phyloP scores from a whole-genome alignment of 2,329 filamentous ascomycete species.

The Calonectria pseudoreteaudii region DNA sequence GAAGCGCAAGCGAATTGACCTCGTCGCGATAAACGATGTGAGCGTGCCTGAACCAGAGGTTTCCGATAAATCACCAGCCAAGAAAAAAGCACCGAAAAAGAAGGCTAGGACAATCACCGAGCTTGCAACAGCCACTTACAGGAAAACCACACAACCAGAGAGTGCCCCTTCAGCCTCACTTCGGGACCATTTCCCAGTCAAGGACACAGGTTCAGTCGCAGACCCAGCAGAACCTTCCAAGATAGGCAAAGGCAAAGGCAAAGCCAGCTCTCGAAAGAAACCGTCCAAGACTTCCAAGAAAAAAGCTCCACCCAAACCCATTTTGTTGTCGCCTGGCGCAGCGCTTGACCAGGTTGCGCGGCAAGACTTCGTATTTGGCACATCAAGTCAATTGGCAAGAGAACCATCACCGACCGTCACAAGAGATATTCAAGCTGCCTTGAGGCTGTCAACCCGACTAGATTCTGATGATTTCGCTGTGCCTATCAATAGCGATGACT shows the following conservation, averaged over 20 bases:
- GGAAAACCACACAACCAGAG: constrained; percentile 47
- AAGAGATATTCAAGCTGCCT: constrained; percentile 70
- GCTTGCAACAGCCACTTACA: constrained; percentile 79
- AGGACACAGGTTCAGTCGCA: not conserved
- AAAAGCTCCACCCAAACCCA: constrained; percentile 57
- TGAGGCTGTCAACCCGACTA: constrained; percentile 67
- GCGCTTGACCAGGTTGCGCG: constrained; percentile 74
- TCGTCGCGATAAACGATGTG: constrained; percentile 52
- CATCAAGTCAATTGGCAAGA: constrained; percentile 82
- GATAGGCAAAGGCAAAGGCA: constrained; percentile 48
- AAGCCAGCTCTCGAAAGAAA: constrained; percentile 49
- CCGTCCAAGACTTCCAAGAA: constrained; percentile 51
- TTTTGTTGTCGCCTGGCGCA: constrained; percentile 75
- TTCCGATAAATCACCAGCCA: constrained; percentile 49
- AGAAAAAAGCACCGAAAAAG: constrained; percentile 71
- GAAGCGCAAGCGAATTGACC: constrained; percentile 69
- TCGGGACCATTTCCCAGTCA: constrained; percentile 54
- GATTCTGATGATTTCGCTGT: constrained; percentile 55
- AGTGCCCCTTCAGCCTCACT: constrained; percentile 53
- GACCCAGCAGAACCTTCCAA: constrained; percentile 15
- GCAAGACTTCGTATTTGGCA: constrained; percentile 87
- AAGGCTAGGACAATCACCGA: constrained; percentile 83
- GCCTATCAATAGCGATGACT: constrained; percentile 52
- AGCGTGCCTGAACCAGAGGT: constrained; percentile 36
- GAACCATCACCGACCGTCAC: constrained; percentile 78